Evolutionary conservation across 768 basidiomycete genomes (phyloP).

Genomic region (Rhodocollybia butyracea): DNA sequence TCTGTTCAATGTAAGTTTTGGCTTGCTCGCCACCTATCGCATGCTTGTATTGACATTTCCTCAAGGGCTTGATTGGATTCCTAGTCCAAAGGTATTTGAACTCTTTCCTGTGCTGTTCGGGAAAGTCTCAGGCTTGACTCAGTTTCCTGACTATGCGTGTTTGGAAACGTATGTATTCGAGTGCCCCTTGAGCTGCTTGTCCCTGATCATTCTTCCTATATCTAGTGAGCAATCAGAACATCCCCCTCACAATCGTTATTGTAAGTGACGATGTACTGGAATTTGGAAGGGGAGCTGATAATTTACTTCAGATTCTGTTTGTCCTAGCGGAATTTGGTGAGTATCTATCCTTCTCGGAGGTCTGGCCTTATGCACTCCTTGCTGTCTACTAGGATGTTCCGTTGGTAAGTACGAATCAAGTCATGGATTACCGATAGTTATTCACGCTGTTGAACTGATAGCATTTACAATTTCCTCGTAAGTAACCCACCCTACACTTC

Average conservation of each 20-base stretch:
- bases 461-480: constrained; percentile 48
- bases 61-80: constrained; percentile 50
- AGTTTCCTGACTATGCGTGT: constrained; percentile 44
- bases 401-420: constrained; percentile 28
- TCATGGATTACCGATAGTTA: not conserved
- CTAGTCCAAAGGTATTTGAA: constrained; percentile 47
- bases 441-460: constrained; percentile 15
- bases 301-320: constrained; percentile 31
- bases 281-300: not conserved
- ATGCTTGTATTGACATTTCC: not conserved
- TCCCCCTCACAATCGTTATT: constrained; percentile 36
- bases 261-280: constrained; percentile 28
- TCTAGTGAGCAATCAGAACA: constrained; percentile 47
- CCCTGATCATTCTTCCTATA: not conserved
- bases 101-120: not conserved
- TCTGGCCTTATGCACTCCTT: not conserved
- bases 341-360: constrained; percentile 10
- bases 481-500: constrained; percentile 14
- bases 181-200: not conserved
- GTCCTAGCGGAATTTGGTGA: constrained; percentile 51
- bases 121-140: not conserved
- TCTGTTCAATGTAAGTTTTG: constrained; percentile 44
- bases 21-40: not conserved
- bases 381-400: constrained; percentile 24
- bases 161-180: constrained; percentile 36